phyloP scores from a whole-genome alignment of 345 rosid genomes.

The Citropsis articulata region DNA sequence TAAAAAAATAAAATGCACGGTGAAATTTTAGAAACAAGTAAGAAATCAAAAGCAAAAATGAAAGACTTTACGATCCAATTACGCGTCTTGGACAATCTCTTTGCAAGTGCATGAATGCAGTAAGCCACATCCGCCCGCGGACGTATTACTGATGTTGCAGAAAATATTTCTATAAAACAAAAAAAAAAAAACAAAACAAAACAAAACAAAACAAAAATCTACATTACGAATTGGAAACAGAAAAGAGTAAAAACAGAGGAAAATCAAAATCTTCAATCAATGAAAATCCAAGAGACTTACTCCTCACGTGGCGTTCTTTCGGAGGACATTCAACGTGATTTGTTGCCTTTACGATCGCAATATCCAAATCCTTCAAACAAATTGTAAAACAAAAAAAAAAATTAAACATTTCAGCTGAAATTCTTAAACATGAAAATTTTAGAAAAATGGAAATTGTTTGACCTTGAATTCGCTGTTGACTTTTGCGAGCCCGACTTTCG shows the following conservation, averaged over 20 bases:
- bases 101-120: slow-evolving; percentile 83
- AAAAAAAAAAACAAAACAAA: background rate
- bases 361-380: slow-evolving; percentile 66
- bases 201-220: background rate
- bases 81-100: slow-evolving; percentile 78
- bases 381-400: background rate
- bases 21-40: background rate
- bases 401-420: background rate
- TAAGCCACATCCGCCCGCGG: slow-evolving; percentile 96
- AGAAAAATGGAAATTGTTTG: background rate
- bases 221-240: background rate
- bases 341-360: slow-evolving; percentile 95
- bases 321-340: slow-evolving; percentile 95
- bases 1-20: background rate
- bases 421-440: background rate
- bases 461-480: slow-evolving; percentile 99
- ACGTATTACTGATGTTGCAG: slow-evolving; percentile 80
- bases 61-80: slow-evolving; percentile 72
- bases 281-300: slow-evolving; percentile 37
- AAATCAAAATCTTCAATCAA: background rate
- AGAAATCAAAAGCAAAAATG: background rate
- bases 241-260: background rate
- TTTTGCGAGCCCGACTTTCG: slow-evolving; percentile 97
- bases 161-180: slow-evolving; percentile 58
- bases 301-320: slow-evolving; percentile 93